Evolutionary conservation across 1,284 basidiomycete species (phyloP), one percentile per base, ranked within the genome.

Genomic region (Sanghuangporus weigelae): DNA sequence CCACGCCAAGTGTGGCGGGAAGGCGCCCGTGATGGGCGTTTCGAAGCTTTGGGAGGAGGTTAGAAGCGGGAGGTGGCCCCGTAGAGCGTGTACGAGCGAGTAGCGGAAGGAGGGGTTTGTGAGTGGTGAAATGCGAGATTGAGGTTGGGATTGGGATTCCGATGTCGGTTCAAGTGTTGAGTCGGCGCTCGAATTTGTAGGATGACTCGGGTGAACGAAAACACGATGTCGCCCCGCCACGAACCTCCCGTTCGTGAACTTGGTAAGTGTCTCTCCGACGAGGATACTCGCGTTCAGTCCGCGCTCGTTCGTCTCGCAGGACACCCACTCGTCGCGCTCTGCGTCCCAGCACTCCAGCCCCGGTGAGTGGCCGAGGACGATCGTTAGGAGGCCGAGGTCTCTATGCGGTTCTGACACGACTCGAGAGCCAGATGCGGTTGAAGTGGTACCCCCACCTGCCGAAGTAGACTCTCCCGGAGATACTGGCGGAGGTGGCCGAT

Each of bases 341-440:
- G 60, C 40, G 49, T 72, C 70, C 62, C 68, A 69, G 39, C 69
- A 73, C 35, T 74, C 73, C 3, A 74, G 68, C 2, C 73, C 73
- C 5, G 72, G 72, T 0, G 73, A 71, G 8, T 67, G 67, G 1
- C 73, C 73, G 11, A 74, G 67, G n/a, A 74, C 73, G n/a, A 74
- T 67, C 11, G 72, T 69, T 23, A 74, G 66, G 7, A 74, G 40
- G 2, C 73, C 73, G 7, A 74, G 67, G 62, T 74, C 73, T 38
- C 68, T 66, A 63, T 74, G 73, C 36, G 66, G 61, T 62, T 72
- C 71, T 16, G 72, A 68, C 5, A 74, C 73, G 44, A 73, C 62
- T 35, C 65, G 65, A 38, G 68, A 68, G 40, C 58, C 57, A 62
- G 46, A 21, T 21, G 50, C 1, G 7, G 19, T 51, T 7, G 53